These are phyloP conservation scores for Cladosporium sp. DNA, from an alignment of 2,329 filamentous ascomycete genomes.

Conservation along the genomic window DNA sequence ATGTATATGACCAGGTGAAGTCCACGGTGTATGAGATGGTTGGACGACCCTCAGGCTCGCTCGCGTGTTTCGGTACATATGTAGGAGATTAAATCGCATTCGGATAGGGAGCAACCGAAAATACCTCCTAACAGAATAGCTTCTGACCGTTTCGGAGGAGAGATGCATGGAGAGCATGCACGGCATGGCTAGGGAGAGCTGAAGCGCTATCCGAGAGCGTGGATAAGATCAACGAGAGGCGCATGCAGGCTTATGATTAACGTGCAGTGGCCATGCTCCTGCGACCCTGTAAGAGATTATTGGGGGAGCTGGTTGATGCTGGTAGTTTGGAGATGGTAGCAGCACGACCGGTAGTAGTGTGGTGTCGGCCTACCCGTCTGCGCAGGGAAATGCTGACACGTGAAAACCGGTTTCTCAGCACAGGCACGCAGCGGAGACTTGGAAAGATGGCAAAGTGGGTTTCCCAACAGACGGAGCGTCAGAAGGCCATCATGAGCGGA, in stretches of 20 bases:
- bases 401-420: too few relatives aligned
- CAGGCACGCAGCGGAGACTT: too few relatives aligned
- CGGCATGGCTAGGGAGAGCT: neutral
- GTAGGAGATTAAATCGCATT: neutral
- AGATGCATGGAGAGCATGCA: too few relatives aligned
- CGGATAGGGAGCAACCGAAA: conserved; percentile 4
- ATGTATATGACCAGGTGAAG: neutral
- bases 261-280: conserved; percentile 4
- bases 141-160: neutral
- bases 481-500: too few relatives aligned
- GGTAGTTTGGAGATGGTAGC: neutral
- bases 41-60: conserved; percentile 1
- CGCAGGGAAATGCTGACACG: too few relatives aligned
- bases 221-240: conserved; percentile 9
- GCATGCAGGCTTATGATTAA: conserved; percentile 8
- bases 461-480: too few relatives aligned
- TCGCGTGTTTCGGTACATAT: conserved; percentile 9
- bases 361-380: too few relatives aligned
- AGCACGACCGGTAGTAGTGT: too few relatives aligned
- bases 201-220: neutral
- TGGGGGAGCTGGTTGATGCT: neutral
- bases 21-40: neutral
- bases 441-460: too few relatives aligned
- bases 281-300: too few relatives aligned
- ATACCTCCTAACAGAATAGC: neutral